Conservation (phyloP, 306 rosid species). For the Pyrus betulifolia region DNA sequence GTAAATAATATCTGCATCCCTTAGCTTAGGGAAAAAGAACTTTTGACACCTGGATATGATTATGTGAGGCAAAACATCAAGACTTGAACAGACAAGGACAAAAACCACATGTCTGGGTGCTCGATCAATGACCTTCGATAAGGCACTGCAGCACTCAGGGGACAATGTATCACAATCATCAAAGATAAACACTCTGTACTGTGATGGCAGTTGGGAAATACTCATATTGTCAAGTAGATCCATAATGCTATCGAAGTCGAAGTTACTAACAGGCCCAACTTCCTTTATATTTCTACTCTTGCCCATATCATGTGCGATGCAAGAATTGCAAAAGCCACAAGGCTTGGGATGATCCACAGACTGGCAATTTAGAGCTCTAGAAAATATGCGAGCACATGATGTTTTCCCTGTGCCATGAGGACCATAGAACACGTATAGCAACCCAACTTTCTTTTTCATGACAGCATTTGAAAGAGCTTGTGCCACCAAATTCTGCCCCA, state of each 20-base stretch:
- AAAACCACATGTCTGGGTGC: constrained; percentile 95
- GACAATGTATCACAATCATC: constrained; percentile 87
- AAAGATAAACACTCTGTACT: constrained; percentile 74
- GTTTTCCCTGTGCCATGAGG: constrained; percentile 99
- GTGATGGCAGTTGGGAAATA: constrained; percentile 71
- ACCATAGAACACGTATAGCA: constrained; percentile 86
- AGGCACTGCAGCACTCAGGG: constrained; percentile 83
- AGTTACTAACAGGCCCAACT: constrained; percentile 87
- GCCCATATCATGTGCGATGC: constrained; percentile 70
- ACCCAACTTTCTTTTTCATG: constrained; percentile 60
- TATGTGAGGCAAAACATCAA: constrained; percentile 93
- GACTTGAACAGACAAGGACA: constrained; percentile 92
- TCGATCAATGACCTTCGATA: constrained; percentile 94
- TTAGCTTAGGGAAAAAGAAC: constrained; percentile 90
- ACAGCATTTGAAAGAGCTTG: constrained; percentile 98
- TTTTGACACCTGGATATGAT: constrained; percentile 97
- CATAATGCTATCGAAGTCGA: constrained; percentile 77
- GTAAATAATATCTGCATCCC: constrained; percentile 77
- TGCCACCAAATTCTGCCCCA: constrained; percentile 88
- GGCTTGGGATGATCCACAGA: constrained; percentile 75
- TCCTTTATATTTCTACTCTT: constrained; percentile 76
- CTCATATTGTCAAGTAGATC: constrained; percentile 73
- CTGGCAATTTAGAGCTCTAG: constrained; percentile 89
- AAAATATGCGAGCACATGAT: constrained; percentile 84
- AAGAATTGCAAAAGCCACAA: constrained; percentile 90